A percentile compares a stretch with the other conserved stretches of the same genome.
Evolutionary conservation across 306 rosid genomes (phyloP).

Genomic region (Fragaria iinumae): DNA sequence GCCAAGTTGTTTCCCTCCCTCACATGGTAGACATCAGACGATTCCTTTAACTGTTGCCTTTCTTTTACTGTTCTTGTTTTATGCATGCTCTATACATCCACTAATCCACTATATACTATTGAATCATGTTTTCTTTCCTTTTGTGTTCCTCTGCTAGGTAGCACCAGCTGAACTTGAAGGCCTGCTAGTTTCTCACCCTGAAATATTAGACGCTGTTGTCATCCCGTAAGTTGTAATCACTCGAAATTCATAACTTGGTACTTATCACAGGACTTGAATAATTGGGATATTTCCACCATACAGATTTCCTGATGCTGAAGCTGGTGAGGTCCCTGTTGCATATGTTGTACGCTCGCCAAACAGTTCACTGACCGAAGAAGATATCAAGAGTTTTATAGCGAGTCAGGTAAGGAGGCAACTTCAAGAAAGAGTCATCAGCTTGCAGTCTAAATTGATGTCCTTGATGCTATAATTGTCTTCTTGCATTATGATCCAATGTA

Average conservation of each 20-base stretch:
- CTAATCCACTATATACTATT: neutral
- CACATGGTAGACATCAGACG: neutral
- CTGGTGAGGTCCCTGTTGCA: constrained; percentile 88
- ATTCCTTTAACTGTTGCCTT: neutral
- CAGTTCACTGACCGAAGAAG: constrained; percentile 77
- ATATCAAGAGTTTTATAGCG: constrained; percentile 56
- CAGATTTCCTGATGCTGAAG: constrained; percentile 91
- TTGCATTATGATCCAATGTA: neutral
- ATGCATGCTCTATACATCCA: neutral
- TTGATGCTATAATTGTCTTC: neutral
- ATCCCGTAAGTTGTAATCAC: constrained; percentile 64
- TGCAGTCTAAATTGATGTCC: neutral
- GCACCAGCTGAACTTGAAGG: constrained; percentile 99
- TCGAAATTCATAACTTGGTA: neutral
- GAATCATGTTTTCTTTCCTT: constrained; percentile 8
- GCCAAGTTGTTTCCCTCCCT: neutral
- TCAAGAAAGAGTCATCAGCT: neutral
- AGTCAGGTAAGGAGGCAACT: constrained; percentile 47
- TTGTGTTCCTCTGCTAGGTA: constrained; percentile 46
- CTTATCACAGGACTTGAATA: neutral
- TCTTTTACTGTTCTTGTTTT: neutral
- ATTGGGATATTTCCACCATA: neutral
- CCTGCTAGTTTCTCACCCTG: constrained; percentile 87
- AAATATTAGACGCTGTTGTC: constrained; percentile 90
- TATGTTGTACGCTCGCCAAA: constrained; percentile 68